These are phyloP conservation scores for Ganoderma boninense DNA, from an alignment of 1,284 basidiomycete species.

Conservation along the genomic window DNA sequence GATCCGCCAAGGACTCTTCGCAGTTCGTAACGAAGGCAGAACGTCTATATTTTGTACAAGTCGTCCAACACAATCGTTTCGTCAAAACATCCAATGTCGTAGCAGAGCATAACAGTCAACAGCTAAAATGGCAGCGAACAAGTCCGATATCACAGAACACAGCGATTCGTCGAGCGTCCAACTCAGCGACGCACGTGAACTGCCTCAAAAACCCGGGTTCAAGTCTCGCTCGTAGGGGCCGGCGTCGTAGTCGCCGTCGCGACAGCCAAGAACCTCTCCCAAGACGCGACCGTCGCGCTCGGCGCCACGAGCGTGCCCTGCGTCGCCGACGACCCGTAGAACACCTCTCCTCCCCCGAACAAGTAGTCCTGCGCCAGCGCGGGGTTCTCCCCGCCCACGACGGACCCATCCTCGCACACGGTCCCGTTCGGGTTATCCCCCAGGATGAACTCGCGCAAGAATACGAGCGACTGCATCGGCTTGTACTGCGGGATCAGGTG, in stretches of 20 bases:
- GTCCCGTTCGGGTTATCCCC: slow-evolving; percentile 37
- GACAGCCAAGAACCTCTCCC: slow-evolving; percentile 47
- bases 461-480: slow-evolving; percentile 38
- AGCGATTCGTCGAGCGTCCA: too few species aligned
- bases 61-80: too few species aligned
- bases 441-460: slow-evolving; percentile 43
- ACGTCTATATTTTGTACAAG: too few species aligned
- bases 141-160: too few species aligned
- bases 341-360: slow-evolving; percentile 42
- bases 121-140: too few species aligned
- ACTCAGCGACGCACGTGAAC: too few species aligned
- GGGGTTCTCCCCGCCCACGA: slow-evolving; percentile 59
- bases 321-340: slow-evolving; percentile 31
- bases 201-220: neutral
- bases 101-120: too few species aligned
- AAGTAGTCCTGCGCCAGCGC: slow-evolving; percentile 53
- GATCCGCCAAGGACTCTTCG: too few species aligned
- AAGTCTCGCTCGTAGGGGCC: neutral
- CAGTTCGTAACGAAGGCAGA: too few species aligned
- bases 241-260: neutral
- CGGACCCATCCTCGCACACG: slow-evolving; percentile 30
- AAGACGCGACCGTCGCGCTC: slow-evolving; percentile 57
- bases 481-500: slow-evolving; percentile 41
- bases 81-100: too few species aligned
- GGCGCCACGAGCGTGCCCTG: slow-evolving; percentile 28